These are phyloP conservation scores for Tritrichomonas musculus DNA, from an alignment of 208 protist genomes.

Conservation along the genomic window DNA sequence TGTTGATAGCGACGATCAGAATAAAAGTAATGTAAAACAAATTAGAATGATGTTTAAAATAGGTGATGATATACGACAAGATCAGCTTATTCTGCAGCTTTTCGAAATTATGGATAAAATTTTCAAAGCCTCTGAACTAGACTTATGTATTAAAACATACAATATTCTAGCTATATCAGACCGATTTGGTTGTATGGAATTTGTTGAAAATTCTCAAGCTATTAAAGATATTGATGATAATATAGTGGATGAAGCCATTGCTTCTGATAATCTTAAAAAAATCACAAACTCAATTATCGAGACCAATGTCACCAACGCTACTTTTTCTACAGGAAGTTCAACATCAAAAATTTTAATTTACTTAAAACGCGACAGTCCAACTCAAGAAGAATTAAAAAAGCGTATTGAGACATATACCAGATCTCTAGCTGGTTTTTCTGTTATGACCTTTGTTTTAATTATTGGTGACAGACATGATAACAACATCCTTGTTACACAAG, in stretches of 20 bases:
- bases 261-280: no score
- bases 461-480: constrained; percentile 39
- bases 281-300: no score
- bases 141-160: not conserved
- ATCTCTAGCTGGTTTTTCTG: not conserved
- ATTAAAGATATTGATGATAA: constrained; percentile 7
- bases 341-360: not conserved
- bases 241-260: no score
- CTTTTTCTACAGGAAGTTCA: no score
- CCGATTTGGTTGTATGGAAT: not conserved
- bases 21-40: not conserved
- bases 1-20: no score
- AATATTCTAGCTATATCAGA: not conserved
- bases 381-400: not conserved
- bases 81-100: constrained; percentile 46
- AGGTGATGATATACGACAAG: constrained; percentile 50
- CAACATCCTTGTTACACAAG: constrained; percentile 35
- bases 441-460: not conserved
- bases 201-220: constrained; percentile 17
- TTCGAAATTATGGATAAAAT: constrained; percentile 24
- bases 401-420: not conserved
- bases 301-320: not conserved
- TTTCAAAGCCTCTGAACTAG: not conserved
- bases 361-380: not conserved
- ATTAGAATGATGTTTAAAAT: constrained; percentile 45